Conservation (phyloP, 1,139 yeast genomes). For the Candida tunisiensis region DNA sequence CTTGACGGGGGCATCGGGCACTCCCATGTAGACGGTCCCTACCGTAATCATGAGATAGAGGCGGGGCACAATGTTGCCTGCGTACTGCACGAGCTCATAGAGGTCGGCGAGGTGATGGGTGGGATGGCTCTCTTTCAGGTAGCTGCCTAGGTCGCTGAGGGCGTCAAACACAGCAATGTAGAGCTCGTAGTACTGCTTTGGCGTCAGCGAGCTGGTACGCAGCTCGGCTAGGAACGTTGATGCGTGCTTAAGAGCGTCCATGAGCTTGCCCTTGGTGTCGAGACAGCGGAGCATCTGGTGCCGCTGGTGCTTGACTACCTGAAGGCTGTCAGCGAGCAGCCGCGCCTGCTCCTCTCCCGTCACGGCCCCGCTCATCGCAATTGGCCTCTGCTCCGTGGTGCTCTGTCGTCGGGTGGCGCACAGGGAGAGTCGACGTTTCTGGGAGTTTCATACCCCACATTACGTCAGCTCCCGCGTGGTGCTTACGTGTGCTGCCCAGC, state of each 20-base stretch:
- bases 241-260: constrained; percentile 83
- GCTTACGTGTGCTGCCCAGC: too few species aligned
- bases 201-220: constrained; percentile 58
- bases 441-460: not conserved
- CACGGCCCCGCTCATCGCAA: not conserved
- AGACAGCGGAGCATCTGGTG: constrained; percentile 63
- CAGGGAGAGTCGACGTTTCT: not conserved
- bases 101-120: constrained; percentile 74
- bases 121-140: constrained; percentile 50
- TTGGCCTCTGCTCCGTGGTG: not conserved
- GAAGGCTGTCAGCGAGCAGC: constrained; percentile 10
- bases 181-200: constrained; percentile 87
- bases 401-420: not conserved
- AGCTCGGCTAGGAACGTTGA: constrained; percentile 71
- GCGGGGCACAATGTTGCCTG: constrained; percentile 81
- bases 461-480: not conserved
- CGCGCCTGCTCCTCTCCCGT: constrained; percentile 1
- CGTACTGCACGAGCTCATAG: constrained; percentile 88
- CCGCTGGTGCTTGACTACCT: constrained; percentile 53
- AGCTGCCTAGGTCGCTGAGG: constrained; percentile 47
- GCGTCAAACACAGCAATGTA: constrained; percentile 81
- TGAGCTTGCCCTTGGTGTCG: constrained; percentile 46
- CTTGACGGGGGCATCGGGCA: constrained; percentile 62
- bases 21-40: constrained; percentile 75
- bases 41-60: constrained; percentile 89